Evolutionary conservation across 306 rosid species (phyloP), one percentile per base, ranked within the genome.

Genomic region (Corylus avellana): DNA sequence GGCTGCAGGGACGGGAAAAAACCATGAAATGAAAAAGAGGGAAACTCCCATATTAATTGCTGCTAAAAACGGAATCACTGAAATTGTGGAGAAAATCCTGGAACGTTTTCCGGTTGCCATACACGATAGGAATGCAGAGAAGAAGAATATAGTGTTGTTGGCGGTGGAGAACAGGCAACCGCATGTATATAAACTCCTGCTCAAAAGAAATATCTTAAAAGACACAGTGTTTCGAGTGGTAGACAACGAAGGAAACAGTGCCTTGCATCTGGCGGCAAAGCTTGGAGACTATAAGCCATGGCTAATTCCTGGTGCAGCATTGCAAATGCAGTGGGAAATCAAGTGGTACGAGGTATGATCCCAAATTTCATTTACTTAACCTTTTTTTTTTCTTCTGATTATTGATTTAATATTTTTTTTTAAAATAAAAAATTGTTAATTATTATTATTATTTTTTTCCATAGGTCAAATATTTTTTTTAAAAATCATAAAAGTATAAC

Each of bases 151-250:
- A 44, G 91, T 83, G 27, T 77, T 88, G 10, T 80, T 91, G 80
- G 93, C 92, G 8, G 88, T 80, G 55, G 96, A 91, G 86, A 84
- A 89, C 59, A 86, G 97, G 61, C 97, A 90, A 27, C 86, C 90
- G 17, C 84, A 84, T 16, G 79, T 92, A 18, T 90, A 85, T 56
- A 20, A 64, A 18, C 61, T 82, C 37, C 69, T 92, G 42, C 81
- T 22, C 3, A 27, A 64, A 12, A 74, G 48, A 39, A 77, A 77
- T 1, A 9, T 56, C 5, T 6, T 67, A 1, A 86, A 61, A 61
- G 91, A 88, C 2, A 80, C 78, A 54, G 58, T 84, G 22, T 79
- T 89, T 58, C 47, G 78, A n/a, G 82, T 77, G 42, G 75, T 88
- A 75, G 97, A 91, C 77, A 57, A 73, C 12, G 58, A 80, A 22